These are phyloP conservation scores for Leccinum griseonigrum DNA, from an alignment of 1,284 basidiomycete genomes.

Conservation along the genomic window DNA sequence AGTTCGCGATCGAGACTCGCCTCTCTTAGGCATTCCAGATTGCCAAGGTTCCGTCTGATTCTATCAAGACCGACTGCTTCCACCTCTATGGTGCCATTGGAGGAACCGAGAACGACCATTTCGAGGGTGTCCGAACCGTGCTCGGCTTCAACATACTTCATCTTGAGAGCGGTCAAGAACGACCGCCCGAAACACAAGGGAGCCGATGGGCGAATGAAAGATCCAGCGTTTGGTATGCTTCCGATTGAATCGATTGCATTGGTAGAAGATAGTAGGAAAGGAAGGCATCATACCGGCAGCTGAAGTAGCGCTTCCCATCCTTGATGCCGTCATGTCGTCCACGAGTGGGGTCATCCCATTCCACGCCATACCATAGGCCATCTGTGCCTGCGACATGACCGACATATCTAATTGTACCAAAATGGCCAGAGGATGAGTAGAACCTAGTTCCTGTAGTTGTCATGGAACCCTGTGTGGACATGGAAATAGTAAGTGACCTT, in stretches of 20 bases:
- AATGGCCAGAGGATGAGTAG: constrained; percentile 40
- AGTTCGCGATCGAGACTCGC: constrained; percentile 74
- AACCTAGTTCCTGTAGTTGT: constrained; percentile 51
- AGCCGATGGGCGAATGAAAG: constrained; percentile 70
- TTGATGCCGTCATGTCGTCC: constrained; percentile 89
- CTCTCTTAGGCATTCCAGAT: constrained; percentile 68
- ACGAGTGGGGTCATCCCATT: constrained; percentile 86
- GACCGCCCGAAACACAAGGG: constrained; percentile 59
- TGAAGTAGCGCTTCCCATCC: constrained; percentile 78
- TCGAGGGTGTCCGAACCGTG: constrained; percentile 54
- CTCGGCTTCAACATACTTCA: constrained; percentile 71
- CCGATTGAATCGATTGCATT: constrained; percentile 11
- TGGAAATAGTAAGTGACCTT: constrained; percentile 1
- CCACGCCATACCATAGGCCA: constrained; percentile 87
- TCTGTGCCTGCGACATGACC: constrained; percentile 65
- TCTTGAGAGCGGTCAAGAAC: constrained; percentile 72
- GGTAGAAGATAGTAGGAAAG: not conserved
- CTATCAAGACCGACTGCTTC: constrained; percentile 84
- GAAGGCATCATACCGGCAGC: constrained; percentile 62
- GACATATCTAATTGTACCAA: constrained; percentile 71
- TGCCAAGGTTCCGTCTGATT: constrained; percentile 67
- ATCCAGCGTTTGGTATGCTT: constrained; percentile 59
- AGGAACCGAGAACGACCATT: constrained; percentile 75
- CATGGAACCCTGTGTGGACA: constrained; percentile 17
- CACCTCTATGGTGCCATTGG: constrained; percentile 78